Evolutionary conservation across 768 basidiomycete species (phyloP).

Genomic region (Suillus brevipes): DNA sequence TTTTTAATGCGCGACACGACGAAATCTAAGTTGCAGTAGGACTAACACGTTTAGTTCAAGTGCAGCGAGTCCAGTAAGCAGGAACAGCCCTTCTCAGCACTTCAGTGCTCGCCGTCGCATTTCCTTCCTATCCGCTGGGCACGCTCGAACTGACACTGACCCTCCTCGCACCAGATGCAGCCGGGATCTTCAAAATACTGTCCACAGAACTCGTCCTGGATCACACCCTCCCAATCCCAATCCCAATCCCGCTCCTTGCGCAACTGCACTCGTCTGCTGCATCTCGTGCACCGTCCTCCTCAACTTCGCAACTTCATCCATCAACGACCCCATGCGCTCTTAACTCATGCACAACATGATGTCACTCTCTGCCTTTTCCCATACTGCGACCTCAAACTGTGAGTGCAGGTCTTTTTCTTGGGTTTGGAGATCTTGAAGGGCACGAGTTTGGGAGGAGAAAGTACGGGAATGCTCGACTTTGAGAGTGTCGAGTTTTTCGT

Average conservation of each 20-base stretch:
- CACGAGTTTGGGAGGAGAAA: no score
- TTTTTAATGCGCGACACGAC: no score
- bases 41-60: no score
- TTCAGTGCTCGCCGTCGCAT: slow-evolving; percentile 32
- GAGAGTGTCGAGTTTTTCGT: slow-evolving; percentile 43
- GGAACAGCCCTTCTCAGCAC: slow-evolving; percentile 20
- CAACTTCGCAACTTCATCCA: slow-evolving; percentile 60
- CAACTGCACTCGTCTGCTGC: slow-evolving; percentile 74
- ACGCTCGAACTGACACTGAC: slow-evolving; percentile 36
- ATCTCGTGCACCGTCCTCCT: slow-evolving; percentile 65
- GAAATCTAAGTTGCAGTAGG: no score
- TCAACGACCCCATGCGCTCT: slow-evolving; percentile 50
- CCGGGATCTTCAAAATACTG: slow-evolving; percentile 35
- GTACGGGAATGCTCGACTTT: no score
- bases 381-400: slow-evolving; percentile 43
- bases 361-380: slow-evolving; percentile 53
- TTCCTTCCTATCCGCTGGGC: slow-evolving; percentile 63
- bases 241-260: slow-evolving; percentile 64
- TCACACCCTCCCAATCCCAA: no score
- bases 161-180: slow-evolving; percentile 27
- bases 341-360: slow-evolving; percentile 43
- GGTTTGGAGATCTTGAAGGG: background rate
- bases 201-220: slow-evolving; percentile 33
- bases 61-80: slow-evolving; percentile 15
- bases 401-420: no score